phyloP scores from a whole-genome alignment of 148 eudicot genomes.

The Vaccinium corymbosum region DNA sequence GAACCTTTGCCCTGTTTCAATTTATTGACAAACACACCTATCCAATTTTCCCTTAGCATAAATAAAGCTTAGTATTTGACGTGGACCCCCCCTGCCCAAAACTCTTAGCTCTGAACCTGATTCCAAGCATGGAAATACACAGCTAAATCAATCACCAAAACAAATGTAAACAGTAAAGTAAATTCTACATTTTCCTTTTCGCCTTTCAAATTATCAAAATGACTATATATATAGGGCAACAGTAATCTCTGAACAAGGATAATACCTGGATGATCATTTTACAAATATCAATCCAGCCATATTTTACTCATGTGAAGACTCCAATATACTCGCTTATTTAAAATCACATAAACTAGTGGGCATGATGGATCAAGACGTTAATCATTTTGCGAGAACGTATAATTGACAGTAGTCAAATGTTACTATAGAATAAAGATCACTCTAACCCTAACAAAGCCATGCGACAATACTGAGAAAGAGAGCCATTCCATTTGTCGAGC shows the following conservation, averaged over 20 bases:
- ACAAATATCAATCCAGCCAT: neutral
- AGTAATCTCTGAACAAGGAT: neutral
- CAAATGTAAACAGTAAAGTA: neutral
- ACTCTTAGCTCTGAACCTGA: neutral
- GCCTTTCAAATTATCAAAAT: neutral
- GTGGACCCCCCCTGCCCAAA: neutral
- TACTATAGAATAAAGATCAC: too few relatives aligned
- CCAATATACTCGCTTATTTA: neutral
- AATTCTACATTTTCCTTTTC: neutral
- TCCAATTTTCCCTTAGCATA: neutral
- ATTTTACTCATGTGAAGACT: neutral
- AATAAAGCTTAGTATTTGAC: neutral
- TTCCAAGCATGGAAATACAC: neutral
- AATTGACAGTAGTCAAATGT: slow-evolving; percentile 3
- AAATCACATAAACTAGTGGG: neutral
- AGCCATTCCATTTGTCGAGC: neutral
- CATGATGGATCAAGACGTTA: neutral
- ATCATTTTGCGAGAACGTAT: neutral
- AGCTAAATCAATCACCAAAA: neutral
- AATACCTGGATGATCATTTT: neutral
- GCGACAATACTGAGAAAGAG: neutral
- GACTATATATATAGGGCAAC: neutral
- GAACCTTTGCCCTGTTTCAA: neutral
- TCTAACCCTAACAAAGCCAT: neutral
- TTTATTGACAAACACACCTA: neutral